A percentile compares a stretch with the other conserved stretches of the same genome.
Conservation (phyloP, 1,284 basidiomycete genomes). For the Fomitiporia mediterranea region DNA sequence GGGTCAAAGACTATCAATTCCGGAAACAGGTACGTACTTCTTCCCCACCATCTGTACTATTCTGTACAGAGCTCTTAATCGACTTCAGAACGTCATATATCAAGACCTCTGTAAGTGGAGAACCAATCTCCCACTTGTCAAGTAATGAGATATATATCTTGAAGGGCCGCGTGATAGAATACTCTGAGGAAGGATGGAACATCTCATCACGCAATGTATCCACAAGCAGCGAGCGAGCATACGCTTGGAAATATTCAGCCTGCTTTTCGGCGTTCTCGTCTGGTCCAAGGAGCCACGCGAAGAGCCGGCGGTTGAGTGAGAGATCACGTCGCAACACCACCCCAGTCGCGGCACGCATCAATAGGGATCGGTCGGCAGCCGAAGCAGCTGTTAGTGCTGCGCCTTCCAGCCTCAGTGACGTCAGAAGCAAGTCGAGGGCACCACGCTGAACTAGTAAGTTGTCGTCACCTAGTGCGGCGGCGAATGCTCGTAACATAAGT, state of each 20-base stretch:
- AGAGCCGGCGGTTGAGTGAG: slow-evolving; percentile 88
- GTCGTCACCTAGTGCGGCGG: slow-evolving; percentile 85
- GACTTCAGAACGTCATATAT: slow-evolving; percentile 79
- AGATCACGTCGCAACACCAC: slow-evolving; percentile 91
- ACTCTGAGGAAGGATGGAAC: slow-evolving; percentile 63
- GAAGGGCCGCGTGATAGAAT: slow-evolving; percentile 80
- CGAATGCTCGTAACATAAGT: slow-evolving; percentile 88
- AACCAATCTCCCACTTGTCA: slow-evolving; percentile 97
- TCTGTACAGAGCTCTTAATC: slow-evolving; percentile 54
- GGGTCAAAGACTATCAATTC: slow-evolving; percentile 6
- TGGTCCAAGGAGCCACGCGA: slow-evolving; percentile 87
- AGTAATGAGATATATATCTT: slow-evolving; percentile 93
- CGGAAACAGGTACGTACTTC: slow-evolving; percentile 46
- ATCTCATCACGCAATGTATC: slow-evolving; percentile 73
- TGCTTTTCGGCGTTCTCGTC: slow-evolving; percentile 75
- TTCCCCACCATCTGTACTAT: slow-evolving; percentile 47
- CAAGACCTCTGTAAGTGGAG: slow-evolving; percentile 71
- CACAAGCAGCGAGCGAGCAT: slow-evolving; percentile 67
- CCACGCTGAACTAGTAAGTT: slow-evolving; percentile 83
- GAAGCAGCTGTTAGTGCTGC: slow-evolving; percentile 61
- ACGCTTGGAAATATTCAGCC: slow-evolving; percentile 59
- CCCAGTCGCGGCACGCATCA: slow-evolving; percentile 73
- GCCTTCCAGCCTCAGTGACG: slow-evolving; percentile 72
- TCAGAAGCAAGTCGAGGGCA: slow-evolving; percentile 76
- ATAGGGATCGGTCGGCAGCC: slow-evolving; percentile 62